Percentiles rank a stretch among this genome's conserved stretches.
Evolutionary conservation across 106 monocot species (phyloP).

Genomic region (Cymbidium sinense): DNA sequence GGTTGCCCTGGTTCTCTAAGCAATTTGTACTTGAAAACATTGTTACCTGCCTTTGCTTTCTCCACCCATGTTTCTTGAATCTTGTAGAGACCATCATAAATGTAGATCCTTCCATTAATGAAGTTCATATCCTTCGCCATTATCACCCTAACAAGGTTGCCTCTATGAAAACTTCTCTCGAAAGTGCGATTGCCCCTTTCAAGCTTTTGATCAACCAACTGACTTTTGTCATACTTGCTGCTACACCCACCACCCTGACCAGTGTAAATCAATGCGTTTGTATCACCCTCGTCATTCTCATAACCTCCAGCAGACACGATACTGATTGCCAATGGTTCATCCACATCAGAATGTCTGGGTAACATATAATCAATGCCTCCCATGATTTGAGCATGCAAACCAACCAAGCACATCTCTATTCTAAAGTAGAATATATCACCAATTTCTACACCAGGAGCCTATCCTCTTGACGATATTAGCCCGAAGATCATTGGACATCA

Average conservation of each 20-base stretch:
- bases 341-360: slow-evolving; percentile 18
- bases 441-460: slow-evolving; percentile 65
- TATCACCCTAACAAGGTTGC: slow-evolving; percentile 51
- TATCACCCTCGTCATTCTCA: slow-evolving; percentile 51
- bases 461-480: slow-evolving; percentile 51
- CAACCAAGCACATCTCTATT: slow-evolving; percentile 68
- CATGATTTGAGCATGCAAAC: slow-evolving; percentile 61
- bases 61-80: slow-evolving; percentile 56
- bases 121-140: slow-evolving; percentile 33
- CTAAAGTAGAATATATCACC: slow-evolving; percentile 86
- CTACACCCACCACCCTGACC: slow-evolving; percentile 48
- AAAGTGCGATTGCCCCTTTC: slow-evolving; percentile 78
- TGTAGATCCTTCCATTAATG: slow-evolving; percentile 47
- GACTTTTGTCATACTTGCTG: slow-evolving; percentile 18
- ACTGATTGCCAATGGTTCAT: slow-evolving; percentile 61
- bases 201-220: slow-evolving; percentile 63
- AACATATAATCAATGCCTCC: slow-evolving; percentile 72
- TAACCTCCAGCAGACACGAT: slow-evolving; percentile 78
- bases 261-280: slow-evolving; percentile 51
- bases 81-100: slow-evolving; percentile 82
- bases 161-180: slow-evolving; percentile 52
- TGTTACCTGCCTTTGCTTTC: slow-evolving; percentile 53
- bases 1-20: slow-evolving; percentile 56
- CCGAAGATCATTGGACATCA: slow-evolving; percentile 41
- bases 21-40: slow-evolving; percentile 73